Percentiles rank a stretch among this genome's conserved stretches.
phyloP scores from a whole-genome alignment of 2,329 filamentous ascomycete genomes.

The Epicoccum sorghinum region DNA sequence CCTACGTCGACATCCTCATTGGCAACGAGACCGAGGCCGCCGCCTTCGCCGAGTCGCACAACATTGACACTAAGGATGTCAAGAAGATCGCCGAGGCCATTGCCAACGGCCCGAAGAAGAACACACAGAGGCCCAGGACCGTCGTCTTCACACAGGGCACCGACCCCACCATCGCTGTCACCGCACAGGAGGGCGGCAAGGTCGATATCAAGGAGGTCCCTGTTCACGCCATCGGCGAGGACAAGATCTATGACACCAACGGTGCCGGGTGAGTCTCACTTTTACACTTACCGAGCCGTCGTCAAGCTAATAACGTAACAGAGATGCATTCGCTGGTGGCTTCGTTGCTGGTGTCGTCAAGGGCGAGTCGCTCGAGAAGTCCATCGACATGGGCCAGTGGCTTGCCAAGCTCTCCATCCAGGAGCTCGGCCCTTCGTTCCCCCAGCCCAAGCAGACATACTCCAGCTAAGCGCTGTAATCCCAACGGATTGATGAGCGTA shows the following conservation, averaged over 20 bases:
- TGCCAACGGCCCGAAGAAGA: conserved; percentile 90
- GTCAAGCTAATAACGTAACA: conserved; percentile 36
- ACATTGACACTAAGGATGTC: conserved; percentile 74
- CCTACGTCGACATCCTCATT: conserved; percentile 95
- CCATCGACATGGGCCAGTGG: conserved; percentile 95
- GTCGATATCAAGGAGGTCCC: conserved; percentile 75
- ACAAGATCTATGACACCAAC: conserved; percentile 92
- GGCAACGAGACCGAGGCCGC: conserved; percentile 96
- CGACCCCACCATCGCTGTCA: conserved; percentile 82
- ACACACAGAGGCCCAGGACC: conserved; percentile 79
- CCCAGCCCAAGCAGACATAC: conserved; percentile 51
- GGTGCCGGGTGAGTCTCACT: conserved; percentile 70
- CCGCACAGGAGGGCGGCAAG: conserved; percentile 69
- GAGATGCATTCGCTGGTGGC: conserved; percentile 94
- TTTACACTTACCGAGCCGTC: background rate
- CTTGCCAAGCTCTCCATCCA: conserved; percentile 91
- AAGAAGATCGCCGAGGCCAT: conserved; percentile 84
- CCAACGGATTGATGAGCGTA: conserved; percentile 31
- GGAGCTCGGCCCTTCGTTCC: conserved; percentile 89
- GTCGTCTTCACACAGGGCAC: conserved; percentile 97
- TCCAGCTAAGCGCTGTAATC: conserved; percentile 37
- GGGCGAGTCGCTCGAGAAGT: conserved; percentile 77
- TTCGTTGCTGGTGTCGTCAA: conserved; percentile 88
- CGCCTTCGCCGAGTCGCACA: conserved; percentile 83
- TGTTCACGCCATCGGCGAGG: conserved; percentile 77